Evolutionary conservation across 306 rosid genomes (phyloP).

Genomic region (Sechiopsis laciniata): DNA sequence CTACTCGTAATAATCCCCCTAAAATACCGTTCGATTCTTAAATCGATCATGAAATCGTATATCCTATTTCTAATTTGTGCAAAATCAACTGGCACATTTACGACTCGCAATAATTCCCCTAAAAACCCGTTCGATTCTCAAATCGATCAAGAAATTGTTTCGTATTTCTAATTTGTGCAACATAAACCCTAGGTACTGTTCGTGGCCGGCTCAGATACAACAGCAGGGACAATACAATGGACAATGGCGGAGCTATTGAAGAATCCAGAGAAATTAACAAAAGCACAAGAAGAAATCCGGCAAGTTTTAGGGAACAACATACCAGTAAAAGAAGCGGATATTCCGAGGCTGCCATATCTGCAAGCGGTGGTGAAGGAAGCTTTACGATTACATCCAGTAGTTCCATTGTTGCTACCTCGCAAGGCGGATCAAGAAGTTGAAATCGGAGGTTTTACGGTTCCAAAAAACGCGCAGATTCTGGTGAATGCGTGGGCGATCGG

Average conservation of each 20-base stretch:
- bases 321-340: neutral
- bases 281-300: slow-evolving; percentile 1
- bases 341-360: slow-evolving; percentile 13
- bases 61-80: no score
- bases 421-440: slow-evolving; percentile 7
- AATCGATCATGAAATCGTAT: neutral
- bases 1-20: neutral
- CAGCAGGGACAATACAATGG: slow-evolving; percentile 1
- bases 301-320: neutral
- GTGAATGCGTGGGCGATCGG: slow-evolving; percentile 13
- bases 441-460: slow-evolving; percentile 1
- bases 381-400: slow-evolving; percentile 2
- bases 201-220: slow-evolving; percentile 9
- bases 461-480: neutral
- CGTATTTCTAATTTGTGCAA: neutral
- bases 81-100: no score
- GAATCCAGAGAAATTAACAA: slow-evolving; percentile 1
- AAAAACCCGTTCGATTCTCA: neutral
- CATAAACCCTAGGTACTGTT: neutral
- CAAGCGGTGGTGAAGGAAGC: slow-evolving; percentile 12
- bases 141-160: neutral
- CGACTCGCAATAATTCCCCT: no score
- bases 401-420: slow-evolving; percentile 14
- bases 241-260: slow-evolving; percentile 16
- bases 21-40: neutral